A percentile compares a stretch with the other conserved stretches of the same genome.
Evolutionary conservation across 768 basidiomycete species (phyloP).

Genomic region (Calocybe gangraenosa): DNA sequence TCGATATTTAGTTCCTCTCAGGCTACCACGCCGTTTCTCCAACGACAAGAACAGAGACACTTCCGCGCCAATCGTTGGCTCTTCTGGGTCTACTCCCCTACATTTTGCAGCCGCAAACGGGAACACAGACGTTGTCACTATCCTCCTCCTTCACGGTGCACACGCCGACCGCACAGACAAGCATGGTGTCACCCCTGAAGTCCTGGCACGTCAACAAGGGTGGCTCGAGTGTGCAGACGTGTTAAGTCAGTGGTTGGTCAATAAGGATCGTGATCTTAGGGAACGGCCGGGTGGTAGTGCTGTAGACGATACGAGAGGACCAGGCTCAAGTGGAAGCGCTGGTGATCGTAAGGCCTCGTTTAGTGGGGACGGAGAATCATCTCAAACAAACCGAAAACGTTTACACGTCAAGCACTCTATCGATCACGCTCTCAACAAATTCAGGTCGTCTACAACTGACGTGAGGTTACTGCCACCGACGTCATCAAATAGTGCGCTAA

Average conservation of each 20-base stretch:
- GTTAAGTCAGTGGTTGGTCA: conserved; percentile 60
- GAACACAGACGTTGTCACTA: conserved; percentile 70
- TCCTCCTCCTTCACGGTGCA: conserved; percentile 84
- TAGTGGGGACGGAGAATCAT: conserved; percentile 23
- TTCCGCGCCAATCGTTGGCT: conserved; percentile 69
- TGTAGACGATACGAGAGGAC: conserved; percentile 17
- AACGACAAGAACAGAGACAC: conserved; percentile 63
- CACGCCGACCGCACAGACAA: conserved; percentile 82
- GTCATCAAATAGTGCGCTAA: conserved; percentile 3
- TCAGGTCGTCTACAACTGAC: conserved; percentile 29
- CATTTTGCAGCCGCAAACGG: conserved; percentile 98
- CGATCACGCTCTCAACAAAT: conserved; percentile 63
- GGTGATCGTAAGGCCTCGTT: conserved; percentile 19
- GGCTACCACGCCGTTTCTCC: conserved; percentile 72
- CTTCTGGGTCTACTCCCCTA: conserved; percentile 89
- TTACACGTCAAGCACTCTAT: conserved; percentile 76
- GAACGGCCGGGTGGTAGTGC: conserved; percentile 40
- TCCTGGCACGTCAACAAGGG: conserved; percentile 75
- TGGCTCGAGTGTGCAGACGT: conserved; percentile 75
- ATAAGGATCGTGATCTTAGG: conserved; percentile 58
- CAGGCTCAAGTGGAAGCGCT: conserved; percentile 4
- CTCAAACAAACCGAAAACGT: conserved; percentile 34
- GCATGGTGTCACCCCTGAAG: conserved; percentile 84
- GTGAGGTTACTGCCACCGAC: conserved; percentile 25
- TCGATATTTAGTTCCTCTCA: conserved; percentile 21